Base-by-base conservation (phyloP, 1,284 basidiomycete genomes). In the Amylostereum areolatum region DNA sequence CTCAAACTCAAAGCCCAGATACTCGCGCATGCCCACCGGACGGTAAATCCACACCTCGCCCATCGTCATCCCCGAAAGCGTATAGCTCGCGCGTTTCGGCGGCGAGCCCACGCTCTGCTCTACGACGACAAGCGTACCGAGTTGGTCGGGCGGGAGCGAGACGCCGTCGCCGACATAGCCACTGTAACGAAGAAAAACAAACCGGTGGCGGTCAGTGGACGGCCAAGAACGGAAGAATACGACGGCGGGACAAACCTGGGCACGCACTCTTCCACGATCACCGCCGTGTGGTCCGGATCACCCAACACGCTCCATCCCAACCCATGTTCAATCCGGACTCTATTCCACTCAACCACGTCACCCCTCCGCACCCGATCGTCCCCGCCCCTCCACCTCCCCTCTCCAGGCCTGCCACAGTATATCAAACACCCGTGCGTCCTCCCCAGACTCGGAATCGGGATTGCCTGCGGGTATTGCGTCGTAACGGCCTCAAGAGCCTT, bases 341-440 rank as follows among this genome's bases (percentile, higher is more conserved):
- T 43, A 7, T 28, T 24, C 41, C 41, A 43, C 25, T 43, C 41
- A 5, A 43, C 41, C 4, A 43, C n/a, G 55, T 82, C 80, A 8
- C 80, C 80, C 40, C 76, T 59, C 9, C 78, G 64, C 5, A 81
- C 66, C 12, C 72, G 66, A 52, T 71, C 69, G 55, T 81, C 77
- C 1, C 74, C 77, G 4, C 78, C 78, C 24, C 73, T 61, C 80
- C 80, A 81, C 5, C 65, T 59, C 18, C 78, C 79, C 7, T 59
- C 60, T 31, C 58, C 57, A 18, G 73, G 75, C 34, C 60, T 62
- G 7, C 71, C 77, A 45, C 68, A 66, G 54, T 68, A 81, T 49
- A 81, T 71, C 34, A 81, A 66, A 55, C 79, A 76, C 0, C 79
- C 79, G 53, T 82, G 79, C 32, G 76, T 79, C 46, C 75, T 68